Conservation (phyloP, 345 rosid genomes). For the Salix arbutifolia region DNA sequence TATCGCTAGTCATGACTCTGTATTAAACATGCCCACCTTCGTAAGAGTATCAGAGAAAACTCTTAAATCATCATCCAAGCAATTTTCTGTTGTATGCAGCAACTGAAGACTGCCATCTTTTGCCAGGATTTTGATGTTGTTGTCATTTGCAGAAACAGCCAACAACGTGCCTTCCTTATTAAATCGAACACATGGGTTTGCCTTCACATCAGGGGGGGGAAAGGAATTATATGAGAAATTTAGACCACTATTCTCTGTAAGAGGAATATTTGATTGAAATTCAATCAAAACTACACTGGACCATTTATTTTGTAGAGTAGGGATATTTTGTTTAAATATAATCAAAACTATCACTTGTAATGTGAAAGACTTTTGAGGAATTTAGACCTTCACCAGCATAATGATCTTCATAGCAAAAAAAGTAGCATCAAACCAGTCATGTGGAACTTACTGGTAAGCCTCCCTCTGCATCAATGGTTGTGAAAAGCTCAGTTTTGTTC, state of each 20-base stretch:
- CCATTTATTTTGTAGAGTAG: neutral
- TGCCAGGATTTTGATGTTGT: slow-evolving; percentile 23
- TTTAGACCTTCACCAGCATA: slow-evolving; percentile 23
- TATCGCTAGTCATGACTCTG: neutral
- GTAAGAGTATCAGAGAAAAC: slow-evolving; percentile 22
- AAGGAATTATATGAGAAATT: neutral
- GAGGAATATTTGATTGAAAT: neutral
- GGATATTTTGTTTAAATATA: neutral
- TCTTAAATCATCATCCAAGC: slow-evolving; percentile 14
- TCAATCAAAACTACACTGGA: neutral
- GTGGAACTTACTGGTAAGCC: slow-evolving; percentile 22
- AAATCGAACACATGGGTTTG: slow-evolving; percentile 25
- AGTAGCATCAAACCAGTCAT: slow-evolving; percentile 28
- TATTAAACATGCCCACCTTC: slow-evolving; percentile 27
- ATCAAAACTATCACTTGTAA: neutral
- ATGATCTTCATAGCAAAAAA: slow-evolving; percentile 29
- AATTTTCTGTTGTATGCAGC: neutral
- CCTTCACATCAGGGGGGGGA: slow-evolving; percentile 5
- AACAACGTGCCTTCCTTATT: slow-evolving; percentile 25
- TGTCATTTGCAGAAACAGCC: slow-evolving; percentile 25
- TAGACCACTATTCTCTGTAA: neutral
- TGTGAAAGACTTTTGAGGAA: neutral
- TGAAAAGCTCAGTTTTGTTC: slow-evolving; percentile 18
- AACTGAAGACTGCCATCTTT: slow-evolving; percentile 13
- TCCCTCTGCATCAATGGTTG: slow-evolving; percentile 25